These are phyloP conservation scores for Apophysomyces ossiformis DNA, from an alignment of 371 early-diverging fungal species.

Conservation along the genomic window DNA sequence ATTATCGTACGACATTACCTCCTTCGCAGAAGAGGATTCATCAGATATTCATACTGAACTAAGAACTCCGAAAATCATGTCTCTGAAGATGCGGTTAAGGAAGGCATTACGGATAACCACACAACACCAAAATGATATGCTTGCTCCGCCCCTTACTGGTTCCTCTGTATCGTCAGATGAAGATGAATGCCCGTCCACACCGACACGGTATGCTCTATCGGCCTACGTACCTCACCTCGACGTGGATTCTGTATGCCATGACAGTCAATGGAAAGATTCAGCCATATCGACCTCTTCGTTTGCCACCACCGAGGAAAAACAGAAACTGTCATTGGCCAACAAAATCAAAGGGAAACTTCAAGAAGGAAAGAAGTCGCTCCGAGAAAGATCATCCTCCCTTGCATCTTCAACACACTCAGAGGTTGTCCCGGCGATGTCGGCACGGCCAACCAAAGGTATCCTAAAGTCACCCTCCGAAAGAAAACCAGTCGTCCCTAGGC, in stretches of 20 bases:
- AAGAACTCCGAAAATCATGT: background rate
- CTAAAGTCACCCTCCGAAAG: background rate
- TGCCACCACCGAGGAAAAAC: background rate
- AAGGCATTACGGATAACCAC: constrained; percentile 4
- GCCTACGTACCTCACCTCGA: background rate
- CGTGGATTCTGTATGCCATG: background rate
- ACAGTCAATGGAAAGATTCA: background rate
- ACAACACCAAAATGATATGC: constrained; percentile 9
- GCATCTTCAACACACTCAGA: constrained; percentile 6
- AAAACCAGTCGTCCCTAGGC: background rate
- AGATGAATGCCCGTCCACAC: constrained; percentile 3
- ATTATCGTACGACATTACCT: background rate
- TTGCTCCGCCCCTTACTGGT: constrained; percentile 3
- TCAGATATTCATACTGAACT: background rate
- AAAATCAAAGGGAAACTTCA: constrained; percentile 4
- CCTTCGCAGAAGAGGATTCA: background rate
- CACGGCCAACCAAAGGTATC: background rate
- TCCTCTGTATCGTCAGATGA: constrained; percentile 4
- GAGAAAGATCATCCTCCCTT: background rate
- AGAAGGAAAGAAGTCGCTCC: background rate
- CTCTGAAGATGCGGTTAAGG: constrained; percentile 1
- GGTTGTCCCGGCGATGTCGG: background rate
- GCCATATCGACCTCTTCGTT: background rate
- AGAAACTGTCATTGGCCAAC: background rate
- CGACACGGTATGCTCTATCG: background rate